These are phyloP conservation scores for Ophiostoma sp. DNA, from an alignment of 2,329 filamentous ascomycete species.

Conservation along the genomic window DNA sequence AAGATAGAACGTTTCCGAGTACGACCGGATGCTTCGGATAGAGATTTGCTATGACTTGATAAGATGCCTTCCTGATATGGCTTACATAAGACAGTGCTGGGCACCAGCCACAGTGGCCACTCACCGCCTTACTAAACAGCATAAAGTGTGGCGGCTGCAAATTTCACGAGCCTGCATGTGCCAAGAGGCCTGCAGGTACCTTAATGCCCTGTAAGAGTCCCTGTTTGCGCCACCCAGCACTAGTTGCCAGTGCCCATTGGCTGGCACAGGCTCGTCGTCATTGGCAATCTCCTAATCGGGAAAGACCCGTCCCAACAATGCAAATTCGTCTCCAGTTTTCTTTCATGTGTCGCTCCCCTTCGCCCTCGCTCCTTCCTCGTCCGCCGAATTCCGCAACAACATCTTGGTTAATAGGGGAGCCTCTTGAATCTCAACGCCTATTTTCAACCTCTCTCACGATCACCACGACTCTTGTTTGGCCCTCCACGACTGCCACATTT, in stretches of 20 bases:
- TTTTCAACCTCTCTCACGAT: not conserved
- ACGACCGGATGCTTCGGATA: not conserved
- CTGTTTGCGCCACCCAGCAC: not conserved
- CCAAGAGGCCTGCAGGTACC: constrained; percentile 13
- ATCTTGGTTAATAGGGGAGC: not conserved
- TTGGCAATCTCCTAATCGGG: constrained; percentile 19
- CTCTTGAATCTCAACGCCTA: not conserved
- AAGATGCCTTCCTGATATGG: not conserved
- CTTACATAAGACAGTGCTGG: not conserved
- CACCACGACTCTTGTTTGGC: not conserved
- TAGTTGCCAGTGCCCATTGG: constrained; percentile 6
- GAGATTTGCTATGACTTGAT: constrained; percentile 7
- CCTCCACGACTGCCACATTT: not conserved
- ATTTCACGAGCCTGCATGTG: not conserved
- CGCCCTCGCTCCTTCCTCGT: not conserved
- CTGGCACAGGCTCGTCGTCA: constrained; percentile 5
- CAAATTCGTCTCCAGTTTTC: constrained; percentile 10
- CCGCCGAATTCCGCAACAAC: constrained; percentile 1
- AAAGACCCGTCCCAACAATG: constrained; percentile 9
- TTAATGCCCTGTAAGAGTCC: constrained; percentile 14
- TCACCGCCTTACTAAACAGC: not conserved
- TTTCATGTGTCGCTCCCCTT: not conserved
- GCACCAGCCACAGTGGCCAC: not conserved
- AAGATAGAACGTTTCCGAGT: not conserved
- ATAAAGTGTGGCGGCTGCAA: not conserved